phyloP scores from a whole-genome alignment of 2,329 filamentous ascomycete species.

The Aspergillus ruber region DNA sequence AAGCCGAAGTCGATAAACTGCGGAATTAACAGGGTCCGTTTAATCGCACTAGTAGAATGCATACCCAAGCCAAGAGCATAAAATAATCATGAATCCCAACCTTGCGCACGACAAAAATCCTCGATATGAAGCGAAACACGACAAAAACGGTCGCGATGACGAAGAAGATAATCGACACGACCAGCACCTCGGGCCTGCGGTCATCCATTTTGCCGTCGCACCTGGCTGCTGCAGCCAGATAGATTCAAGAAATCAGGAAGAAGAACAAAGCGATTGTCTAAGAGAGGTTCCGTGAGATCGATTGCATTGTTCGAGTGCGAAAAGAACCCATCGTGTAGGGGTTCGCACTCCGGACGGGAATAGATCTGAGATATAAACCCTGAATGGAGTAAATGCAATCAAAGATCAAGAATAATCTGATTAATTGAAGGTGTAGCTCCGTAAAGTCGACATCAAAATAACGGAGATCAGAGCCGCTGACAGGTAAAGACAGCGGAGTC shows the following conservation, averaged over 20 bases:
- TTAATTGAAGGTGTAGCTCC: too few relatives aligned
- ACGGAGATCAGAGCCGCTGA: too few relatives aligned
- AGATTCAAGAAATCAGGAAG: too few relatives aligned
- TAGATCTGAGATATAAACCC: too few relatives aligned
- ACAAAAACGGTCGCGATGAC: constrained; percentile 69
- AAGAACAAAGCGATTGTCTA: background rate
- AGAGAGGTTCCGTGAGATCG: background rate
- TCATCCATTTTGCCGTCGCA: constrained; percentile 14
- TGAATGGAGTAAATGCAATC: too few relatives aligned
- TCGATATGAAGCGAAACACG: constrained; percentile 63
- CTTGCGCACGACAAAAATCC: constrained; percentile 64
- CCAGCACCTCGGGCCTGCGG: constrained; percentile 33
- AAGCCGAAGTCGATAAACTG: constrained; percentile 42
- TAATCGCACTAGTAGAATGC: constrained; percentile 9
- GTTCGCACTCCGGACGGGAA: background rate
- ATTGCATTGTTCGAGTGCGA: background rate
- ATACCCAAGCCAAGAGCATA: constrained; percentile 71
- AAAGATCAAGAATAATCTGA: too few relatives aligned
- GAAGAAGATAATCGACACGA: constrained; percentile 45
- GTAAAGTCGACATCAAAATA: too few relatives aligned
- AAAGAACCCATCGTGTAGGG: constrained; percentile 1
- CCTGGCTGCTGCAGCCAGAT: too few relatives aligned
- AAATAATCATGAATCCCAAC: constrained; percentile 73
- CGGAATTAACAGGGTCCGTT: background rate
- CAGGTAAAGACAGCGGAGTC: too few relatives aligned